phyloP scores from a whole-genome alignment of 2,329 filamentous ascomycete species.

The Capronia epimyces region DNA sequence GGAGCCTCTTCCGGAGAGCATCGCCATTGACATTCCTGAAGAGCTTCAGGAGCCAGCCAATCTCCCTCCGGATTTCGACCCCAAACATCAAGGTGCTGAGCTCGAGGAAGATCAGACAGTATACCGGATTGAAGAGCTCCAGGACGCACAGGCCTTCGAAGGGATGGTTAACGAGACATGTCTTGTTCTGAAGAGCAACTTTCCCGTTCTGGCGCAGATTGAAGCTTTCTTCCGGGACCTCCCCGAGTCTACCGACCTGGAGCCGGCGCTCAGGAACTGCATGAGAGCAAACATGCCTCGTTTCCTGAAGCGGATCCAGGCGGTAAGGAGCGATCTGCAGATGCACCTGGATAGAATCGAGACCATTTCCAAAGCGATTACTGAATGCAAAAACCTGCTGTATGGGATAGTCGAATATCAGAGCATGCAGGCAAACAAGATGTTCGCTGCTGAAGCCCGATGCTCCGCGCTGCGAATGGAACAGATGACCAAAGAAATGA shows the following conservation, averaged over 20 bases:
- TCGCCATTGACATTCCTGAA: neutral
- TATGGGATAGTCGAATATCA: conserved; percentile 36
- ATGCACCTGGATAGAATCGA: conserved; percentile 28
- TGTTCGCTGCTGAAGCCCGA: conserved; percentile 29
- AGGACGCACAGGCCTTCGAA: conserved; percentile 36
- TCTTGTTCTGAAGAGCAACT: conserved; percentile 33
- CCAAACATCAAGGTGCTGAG: conserved; percentile 1
- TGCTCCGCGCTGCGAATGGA: conserved; percentile 32
- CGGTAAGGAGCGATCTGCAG: conserved; percentile 27
- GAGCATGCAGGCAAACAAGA: conserved; percentile 33
- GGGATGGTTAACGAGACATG: conserved; percentile 37
- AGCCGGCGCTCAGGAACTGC: neutral
- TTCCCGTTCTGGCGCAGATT: conserved; percentile 31
- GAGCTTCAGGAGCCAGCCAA: conserved; percentile 3
- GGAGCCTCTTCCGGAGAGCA: neutral
- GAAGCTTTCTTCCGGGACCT: conserved; percentile 24
- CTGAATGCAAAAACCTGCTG: conserved; percentile 30
- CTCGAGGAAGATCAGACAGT: conserved; percentile 10
- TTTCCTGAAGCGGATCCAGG: conserved; percentile 26
- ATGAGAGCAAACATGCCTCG: conserved; percentile 5
- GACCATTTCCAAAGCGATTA: conserved; percentile 26
- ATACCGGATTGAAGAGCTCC: conserved; percentile 32
- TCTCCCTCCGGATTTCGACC: conserved; percentile 8
- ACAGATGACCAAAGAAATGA: conserved; percentile 30
- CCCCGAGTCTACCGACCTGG: neutral